Evolutionary conservation across 306 rosid species (phyloP), one percentile per base, ranked within the genome.

Genomic region (Quercus bicolor): DNA sequence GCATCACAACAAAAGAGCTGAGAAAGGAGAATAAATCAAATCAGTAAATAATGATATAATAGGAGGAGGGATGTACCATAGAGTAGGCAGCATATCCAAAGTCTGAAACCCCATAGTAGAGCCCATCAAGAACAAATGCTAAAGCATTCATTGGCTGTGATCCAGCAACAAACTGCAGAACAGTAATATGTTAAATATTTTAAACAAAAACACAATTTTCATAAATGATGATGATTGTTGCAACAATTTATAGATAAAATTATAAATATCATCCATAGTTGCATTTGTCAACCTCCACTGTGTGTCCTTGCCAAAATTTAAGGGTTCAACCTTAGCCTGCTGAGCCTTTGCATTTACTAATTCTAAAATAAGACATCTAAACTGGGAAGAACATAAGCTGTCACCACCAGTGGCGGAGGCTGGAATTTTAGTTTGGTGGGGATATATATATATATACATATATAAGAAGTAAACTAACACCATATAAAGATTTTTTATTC

Each of bases 91-190:
- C 97, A 53, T 84, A 95, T 84, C 79, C 93, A 51, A 86, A 95
- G 92, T 95, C 99, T 56, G 99, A 93, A 62, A 91, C 97, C 77
- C 99, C 98, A 61, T 93, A 93, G 80, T 93, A 95, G 73, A 95
- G 91, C 59, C 99, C 98, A 59, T 96, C 99, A 52, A 93, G 79
- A 83, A 96, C 98, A 83, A 96, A 96, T 60, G 98, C 97, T 81
- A 96, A 54, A 75, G 99, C 97, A 82, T 93, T 96, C 61, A 96
- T 86, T 15, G 99, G 98, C 80, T 96, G 98, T 80, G 98, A 88
- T 77, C 94, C 99, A 76, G 97, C 98, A 75, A 93, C 94, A 82
- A 93, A 96, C 97, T 96, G 89, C 85, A 74, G 34, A 60, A 3
- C 68, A 33, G 59, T 45, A 55, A 18, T 72, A 55, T 78, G 65